Conservation (phyloP, 306 rosid species). For the Notholithocarpus densiflorus region DNA sequence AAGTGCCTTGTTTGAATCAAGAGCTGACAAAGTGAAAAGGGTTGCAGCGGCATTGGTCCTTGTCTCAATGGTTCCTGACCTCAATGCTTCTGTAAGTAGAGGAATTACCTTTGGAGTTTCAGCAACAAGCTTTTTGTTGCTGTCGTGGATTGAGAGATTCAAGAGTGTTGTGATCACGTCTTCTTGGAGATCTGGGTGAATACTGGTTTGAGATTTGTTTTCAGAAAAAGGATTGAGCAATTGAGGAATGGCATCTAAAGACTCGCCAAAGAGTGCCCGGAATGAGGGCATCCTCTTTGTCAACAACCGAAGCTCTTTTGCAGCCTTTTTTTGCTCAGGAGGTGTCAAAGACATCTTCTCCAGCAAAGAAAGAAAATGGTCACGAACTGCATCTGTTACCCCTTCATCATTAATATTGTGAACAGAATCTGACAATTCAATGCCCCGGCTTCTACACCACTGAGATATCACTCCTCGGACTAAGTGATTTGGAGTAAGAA, state of each 20-base stretch:
- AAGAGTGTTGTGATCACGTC: slow-evolving; percentile 83
- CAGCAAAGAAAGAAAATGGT: slow-evolving; percentile 54
- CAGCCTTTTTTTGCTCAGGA: slow-evolving; percentile 71
- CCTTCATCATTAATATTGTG: slow-evolving; percentile 47
- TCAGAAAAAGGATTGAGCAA: slow-evolving; percentile 66
- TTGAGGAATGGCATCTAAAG: slow-evolving; percentile 55
- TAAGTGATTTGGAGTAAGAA: slow-evolving; percentile 73
- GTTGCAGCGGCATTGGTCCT: slow-evolving; percentile 90
- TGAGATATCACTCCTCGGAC: slow-evolving; percentile 67
- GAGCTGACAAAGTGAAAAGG: slow-evolving; percentile 81
- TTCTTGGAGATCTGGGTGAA: slow-evolving; percentile 65
- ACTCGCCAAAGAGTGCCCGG: slow-evolving; percentile 74
- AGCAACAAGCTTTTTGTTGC: slow-evolving; percentile 78
- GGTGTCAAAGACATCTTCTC: slow-evolving; percentile 65
- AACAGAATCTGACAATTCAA: slow-evolving; percentile 52
- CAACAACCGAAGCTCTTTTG: slow-evolving; percentile 77
- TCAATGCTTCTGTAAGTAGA: slow-evolving; percentile 59
- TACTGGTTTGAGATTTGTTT: slow-evolving; percentile 28
- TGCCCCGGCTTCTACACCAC: slow-evolving; percentile 66
- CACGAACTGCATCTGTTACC: slow-evolving; percentile 52
- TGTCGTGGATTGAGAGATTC: slow-evolving; percentile 82
- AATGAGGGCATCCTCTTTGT: slow-evolving; percentile 79
- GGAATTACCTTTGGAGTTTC: slow-evolving; percentile 76
- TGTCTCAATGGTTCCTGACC: slow-evolving; percentile 72
- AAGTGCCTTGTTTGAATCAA: slow-evolving; percentile 85